These are phyloP conservation scores for Alternaria consortialis DNA, from an alignment of 2,329 filamentous ascomycete genomes.

Conservation along the genomic window DNA sequence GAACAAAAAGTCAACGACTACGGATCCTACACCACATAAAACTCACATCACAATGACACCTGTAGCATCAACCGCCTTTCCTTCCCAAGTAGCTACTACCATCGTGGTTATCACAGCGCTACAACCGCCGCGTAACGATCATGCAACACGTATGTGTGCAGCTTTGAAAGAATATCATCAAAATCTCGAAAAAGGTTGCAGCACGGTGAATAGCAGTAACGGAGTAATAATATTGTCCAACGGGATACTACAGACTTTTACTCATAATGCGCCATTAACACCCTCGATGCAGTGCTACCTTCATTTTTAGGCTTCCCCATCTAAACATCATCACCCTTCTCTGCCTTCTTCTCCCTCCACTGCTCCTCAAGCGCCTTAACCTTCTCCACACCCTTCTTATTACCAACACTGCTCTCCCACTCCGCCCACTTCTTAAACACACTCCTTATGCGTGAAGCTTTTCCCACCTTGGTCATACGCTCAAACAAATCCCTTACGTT, in stretches of 20 bases:
- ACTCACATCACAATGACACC: no score
- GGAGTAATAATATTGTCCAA: not conserved
- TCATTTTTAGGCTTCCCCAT: not conserved
- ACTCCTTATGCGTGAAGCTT: slow-evolving; percentile 81
- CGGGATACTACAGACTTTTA: not conserved
- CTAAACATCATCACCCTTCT: slow-evolving; percentile 24
- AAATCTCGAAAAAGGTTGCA: not conserved
- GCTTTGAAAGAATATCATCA: not conserved
- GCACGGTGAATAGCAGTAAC: not conserved
- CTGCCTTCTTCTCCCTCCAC: slow-evolving; percentile 65
- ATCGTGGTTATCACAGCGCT: no score
- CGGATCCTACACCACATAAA: no score
- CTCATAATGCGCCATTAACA: slow-evolving; percentile 4
- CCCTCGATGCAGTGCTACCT: slow-evolving; percentile 1
- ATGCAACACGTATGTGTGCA: no score
- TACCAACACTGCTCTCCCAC: slow-evolving; percentile 79
- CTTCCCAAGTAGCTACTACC: no score
- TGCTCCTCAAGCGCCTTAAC: slow-evolving; percentile 76
- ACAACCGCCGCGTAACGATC: no score
- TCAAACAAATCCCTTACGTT: slow-evolving; percentile 81
- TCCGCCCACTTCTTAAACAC: slow-evolving; percentile 93
- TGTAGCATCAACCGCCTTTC: no score
- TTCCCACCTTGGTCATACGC: slow-evolving; percentile 73
- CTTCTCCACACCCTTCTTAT: slow-evolving; percentile 73
- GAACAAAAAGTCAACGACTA: no score